These are phyloP conservation scores for Apophysomyces trapeziformis DNA, from an alignment of 371 early-diverging fungal genomes.

Conservation along the genomic window DNA sequence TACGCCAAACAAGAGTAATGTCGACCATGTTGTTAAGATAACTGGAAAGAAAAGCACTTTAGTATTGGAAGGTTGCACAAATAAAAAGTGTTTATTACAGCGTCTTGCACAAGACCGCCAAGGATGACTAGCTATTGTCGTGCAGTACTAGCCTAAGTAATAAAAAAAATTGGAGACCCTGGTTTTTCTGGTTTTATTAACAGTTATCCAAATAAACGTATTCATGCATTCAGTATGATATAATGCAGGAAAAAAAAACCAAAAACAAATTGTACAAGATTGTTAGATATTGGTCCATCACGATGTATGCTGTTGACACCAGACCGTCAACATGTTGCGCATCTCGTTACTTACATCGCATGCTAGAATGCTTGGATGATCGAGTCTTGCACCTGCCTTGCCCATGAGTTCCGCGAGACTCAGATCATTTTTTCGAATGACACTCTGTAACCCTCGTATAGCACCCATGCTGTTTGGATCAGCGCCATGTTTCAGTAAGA, in stretches of 20 bases:
- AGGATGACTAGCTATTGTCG: too few relatives aligned
- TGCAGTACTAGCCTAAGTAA: too few relatives aligned
- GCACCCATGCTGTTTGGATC: conserved; percentile 33
- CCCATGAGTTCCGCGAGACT: conserved; percentile 9
- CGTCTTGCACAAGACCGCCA: too few relatives aligned
- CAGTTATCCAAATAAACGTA: too few relatives aligned
- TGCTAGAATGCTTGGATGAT: conserved; percentile 10
- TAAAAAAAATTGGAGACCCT: too few relatives aligned
- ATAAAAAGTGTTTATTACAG: neutral
- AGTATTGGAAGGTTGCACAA: neutral
- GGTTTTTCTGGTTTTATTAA: too few relatives aligned
- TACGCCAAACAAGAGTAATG: conserved; percentile 33
- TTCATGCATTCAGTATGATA: too few relatives aligned
- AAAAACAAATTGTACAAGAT: too few relatives aligned
- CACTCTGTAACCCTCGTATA: conserved; percentile 19
- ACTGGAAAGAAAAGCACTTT: neutral
- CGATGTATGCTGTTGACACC: neutral
- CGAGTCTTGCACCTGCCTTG: conserved; percentile 11
- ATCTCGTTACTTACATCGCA: neutral
- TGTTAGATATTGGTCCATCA: neutral
- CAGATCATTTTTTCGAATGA: conserved; percentile 2
- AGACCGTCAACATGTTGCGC: neutral
- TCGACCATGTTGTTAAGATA: neutral
- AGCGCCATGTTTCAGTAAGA: conserved; percentile 28
- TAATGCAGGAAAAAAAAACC: too few relatives aligned